Evolutionary conservation across 2,329 filamentous ascomycete species (phyloP), one percentile per base, ranked within the genome.

Genomic region (Verticillium nonalfalfae): DNA sequence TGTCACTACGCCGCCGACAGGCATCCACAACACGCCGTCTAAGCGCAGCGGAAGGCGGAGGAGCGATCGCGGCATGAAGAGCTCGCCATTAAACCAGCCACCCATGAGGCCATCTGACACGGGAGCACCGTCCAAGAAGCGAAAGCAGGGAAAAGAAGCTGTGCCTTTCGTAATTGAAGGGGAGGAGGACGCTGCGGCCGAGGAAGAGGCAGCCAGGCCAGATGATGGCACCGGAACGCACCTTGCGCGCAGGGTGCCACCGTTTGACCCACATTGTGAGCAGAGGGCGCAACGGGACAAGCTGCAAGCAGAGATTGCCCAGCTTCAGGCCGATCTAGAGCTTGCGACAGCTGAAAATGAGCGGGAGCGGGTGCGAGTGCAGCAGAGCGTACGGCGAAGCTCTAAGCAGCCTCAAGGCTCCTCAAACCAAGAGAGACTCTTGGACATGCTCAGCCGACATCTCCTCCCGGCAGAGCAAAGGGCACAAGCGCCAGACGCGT

Each of bases 11-110:
- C 83, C 83, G 7, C 83, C 85, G 1, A 71, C 75, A 21, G 86
- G 85, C 1, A 88, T 88, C 34, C 85, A 87, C 62, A 80, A 81
- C 58, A 85, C 83, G 14, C 84, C 85, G 0, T 83, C 81, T 26
- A 82, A 78, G 62, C 74, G 76, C 7, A 52, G 45, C 36, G 75
- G 76, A 2, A 78, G 77, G 66, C 76, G 79, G 66, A 77, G 74
- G 18, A 66, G 67, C 34, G 56, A 59, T 62, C 76, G 71, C 60
- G 70, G 69, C 1, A 69, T 77, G 56, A 81, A 77, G 61, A 78
- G 75, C 62, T 85, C 84, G 1, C 82, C 82, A 1, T 68, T 82
- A 2, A 84, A 83, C 58, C 76, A 78, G 7, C 74, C 74, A 0
- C 74, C 76, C 1, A 66, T 75, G 9, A 72, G 73, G 1, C 70